phyloP scores from a whole-genome alignment of 768 basidiomycete species.

The Tylopilus sp. region DNA sequence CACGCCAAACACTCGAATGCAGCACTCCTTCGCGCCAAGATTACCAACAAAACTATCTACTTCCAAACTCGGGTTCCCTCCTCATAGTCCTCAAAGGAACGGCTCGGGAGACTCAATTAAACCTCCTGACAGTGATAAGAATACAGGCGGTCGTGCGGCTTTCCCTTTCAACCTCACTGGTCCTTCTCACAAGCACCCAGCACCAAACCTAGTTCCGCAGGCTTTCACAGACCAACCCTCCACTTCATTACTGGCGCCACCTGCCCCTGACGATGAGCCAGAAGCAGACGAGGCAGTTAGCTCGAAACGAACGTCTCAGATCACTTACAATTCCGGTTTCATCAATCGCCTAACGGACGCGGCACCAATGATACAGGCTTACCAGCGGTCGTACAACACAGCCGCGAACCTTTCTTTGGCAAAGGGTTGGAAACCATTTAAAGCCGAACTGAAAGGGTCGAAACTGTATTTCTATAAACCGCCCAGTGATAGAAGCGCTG shows the following conservation, averaged over 20 bases:
- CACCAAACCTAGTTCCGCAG: constrained; percentile 12
- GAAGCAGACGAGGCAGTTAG: constrained; percentile 34
- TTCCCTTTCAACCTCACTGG: constrained; percentile 30
- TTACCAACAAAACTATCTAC: constrained; percentile 64
- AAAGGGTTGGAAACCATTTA: constrained; percentile 86
- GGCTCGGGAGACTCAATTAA: constrained; percentile 38
- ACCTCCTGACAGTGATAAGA: constrained; percentile 30
- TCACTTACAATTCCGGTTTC: constrained; percentile 72
- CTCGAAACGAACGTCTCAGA: constrained; percentile 68
- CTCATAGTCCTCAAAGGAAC: constrained; percentile 56
- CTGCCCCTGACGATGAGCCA: constrained; percentile 42
- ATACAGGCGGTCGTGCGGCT: constrained; percentile 20
- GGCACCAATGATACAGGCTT: constrained; percentile 37
- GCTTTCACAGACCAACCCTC: constrained; percentile 33
- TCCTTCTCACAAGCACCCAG: constrained; percentile 28
- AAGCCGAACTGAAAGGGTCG: constrained; percentile 77
- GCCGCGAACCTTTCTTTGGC: constrained; percentile 38
- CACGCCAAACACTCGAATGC: constrained; percentile 57
- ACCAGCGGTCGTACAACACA: constrained; percentile 27
- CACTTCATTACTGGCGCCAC: constrained; percentile 49
- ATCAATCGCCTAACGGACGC: constrained; percentile 65
- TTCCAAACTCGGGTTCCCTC: constrained; percentile 43
- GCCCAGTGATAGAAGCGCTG: constrained; percentile 60
- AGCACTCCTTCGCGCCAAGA: constrained; percentile 70
- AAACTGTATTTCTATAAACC: constrained; percentile 88